These are phyloP conservation scores for Yamadazyma atmosphaerica DNA, from an alignment of 1,139 yeast species.

Conservation along the genomic window DNA sequence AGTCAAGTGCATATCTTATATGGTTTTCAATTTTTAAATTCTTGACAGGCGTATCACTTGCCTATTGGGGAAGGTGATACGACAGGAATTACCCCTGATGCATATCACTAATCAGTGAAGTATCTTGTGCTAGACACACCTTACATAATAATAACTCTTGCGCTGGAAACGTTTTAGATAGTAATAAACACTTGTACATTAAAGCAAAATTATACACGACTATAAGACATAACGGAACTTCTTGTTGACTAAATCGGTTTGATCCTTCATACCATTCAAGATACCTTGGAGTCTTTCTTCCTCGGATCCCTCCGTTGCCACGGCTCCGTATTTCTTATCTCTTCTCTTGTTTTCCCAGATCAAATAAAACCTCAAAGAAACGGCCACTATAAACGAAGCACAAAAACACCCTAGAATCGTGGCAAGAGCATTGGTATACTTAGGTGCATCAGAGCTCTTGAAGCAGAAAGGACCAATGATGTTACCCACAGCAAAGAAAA, in stretches of 20 bases:
- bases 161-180: no score
- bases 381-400: slow-evolving; percentile 22
- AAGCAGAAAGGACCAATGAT: slow-evolving; percentile 28
- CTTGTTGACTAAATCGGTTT: slow-evolving; percentile 31
- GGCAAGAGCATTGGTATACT: slow-evolving; percentile 35
- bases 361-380: slow-evolving; percentile 25
- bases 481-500: slow-evolving; percentile 26
- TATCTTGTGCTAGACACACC: no score
- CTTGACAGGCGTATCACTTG: no score
- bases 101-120: no score
- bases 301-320: slow-evolving; percentile 13
- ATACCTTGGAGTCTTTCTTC: slow-evolving; percentile 28
- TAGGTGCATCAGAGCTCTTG: slow-evolving; percentile 25
- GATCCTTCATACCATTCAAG: slow-evolving; percentile 33
- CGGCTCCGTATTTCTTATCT: slow-evolving; percentile 21
- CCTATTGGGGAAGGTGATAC: no score
- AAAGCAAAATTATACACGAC: no score
- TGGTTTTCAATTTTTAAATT: no score
- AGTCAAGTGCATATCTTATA: no score
- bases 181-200: neutral
- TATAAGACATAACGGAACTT: slow-evolving; percentile 27
- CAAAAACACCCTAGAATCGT: slow-evolving; percentile 15
- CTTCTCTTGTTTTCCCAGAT: slow-evolving; percentile 25
- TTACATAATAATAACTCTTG: no score
- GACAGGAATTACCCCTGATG: no score